phyloP scores from a whole-genome alignment of 2,329 filamentous ascomycete species.

The Aspergillus pseudoterreus region DNA sequence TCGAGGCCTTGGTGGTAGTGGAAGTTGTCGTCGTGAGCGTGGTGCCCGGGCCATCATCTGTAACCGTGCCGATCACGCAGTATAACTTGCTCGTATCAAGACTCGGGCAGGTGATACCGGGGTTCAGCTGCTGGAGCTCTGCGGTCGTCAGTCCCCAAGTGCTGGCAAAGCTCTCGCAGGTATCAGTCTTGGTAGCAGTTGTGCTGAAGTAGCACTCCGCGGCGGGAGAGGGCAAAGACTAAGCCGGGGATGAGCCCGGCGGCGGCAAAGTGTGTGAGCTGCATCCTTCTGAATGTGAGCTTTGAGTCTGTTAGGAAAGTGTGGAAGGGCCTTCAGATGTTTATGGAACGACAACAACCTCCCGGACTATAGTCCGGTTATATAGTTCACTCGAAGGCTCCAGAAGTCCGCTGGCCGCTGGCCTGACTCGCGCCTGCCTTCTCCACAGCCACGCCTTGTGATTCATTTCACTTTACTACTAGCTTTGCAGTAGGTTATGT shows the following conservation, averaged over 20 bases:
- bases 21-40: neutral
- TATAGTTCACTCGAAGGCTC: no score
- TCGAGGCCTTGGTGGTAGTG: neutral
- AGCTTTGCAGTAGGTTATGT: no score
- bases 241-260: conserved; percentile 1
- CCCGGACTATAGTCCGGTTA: no score
- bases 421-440: no score
- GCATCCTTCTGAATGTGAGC: neutral
- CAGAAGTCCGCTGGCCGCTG: no score
- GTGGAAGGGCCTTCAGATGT: no score
- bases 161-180: conserved; percentile 7
- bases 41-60: neutral
- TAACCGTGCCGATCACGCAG: conserved; percentile 10
- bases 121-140: conserved; percentile 6
- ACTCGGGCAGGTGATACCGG: conserved; percentile 5
- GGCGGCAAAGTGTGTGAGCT: conserved; percentile 1
- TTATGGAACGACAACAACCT: no score
- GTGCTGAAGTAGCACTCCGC: conserved; percentile 5
- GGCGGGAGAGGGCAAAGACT: conserved; percentile 1
- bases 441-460: no score
- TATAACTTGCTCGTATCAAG: conserved; percentile 4
- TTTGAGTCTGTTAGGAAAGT: no score
- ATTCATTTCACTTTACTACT: no score
- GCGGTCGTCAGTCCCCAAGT: conserved; percentile 6
- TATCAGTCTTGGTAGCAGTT: conserved; percentile 1